Evolutionary conservation across 805 yeast genomes (phyloP), one percentile per base, ranked within the genome.

Genomic region (Metschnikowia matae): DNA sequence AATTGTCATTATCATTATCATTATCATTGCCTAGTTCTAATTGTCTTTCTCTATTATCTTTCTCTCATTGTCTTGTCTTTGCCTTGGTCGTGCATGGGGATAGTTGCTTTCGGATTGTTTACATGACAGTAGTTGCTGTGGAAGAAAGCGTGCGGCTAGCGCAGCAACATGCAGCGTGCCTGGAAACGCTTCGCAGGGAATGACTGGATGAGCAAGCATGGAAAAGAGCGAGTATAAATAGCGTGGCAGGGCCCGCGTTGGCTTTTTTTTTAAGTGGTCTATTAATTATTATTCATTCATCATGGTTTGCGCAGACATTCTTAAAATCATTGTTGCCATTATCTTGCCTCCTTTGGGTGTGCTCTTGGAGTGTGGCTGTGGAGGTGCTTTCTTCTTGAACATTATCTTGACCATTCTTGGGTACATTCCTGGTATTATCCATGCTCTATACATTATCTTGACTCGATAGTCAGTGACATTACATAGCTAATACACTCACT

Each of bases 391-490:
- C 49, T 61, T 47, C 60, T 56, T 87, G 61, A 85, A 86, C 69
- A 68, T 85, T 44, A 60, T 87, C 40, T 76, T 88, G 61, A 83
- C 91, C 20, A 65, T 82, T 54, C 74, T 88, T 51, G 94, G 91
- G 38, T 87, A 83, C 68, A 69, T 87, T 55, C 96, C 96, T 2
- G 95, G 88, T 52, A 76, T 83, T 46, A 62, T 84, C 14, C 89
- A 84, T 59, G 84, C 89, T 4, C 68, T 84, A 45, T 84, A 79
- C 60, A 71, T 84, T 43, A 80, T 82, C 39, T 56, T 69, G 49
- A 65, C 60, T 4, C 51, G 61, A 36, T 58, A 48, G n/a, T 18
- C 39, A 10, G 10, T 26, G 29, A 6, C 11, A 18, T 8, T 42
- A 17, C 23, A 31, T 31, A n/a, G 40, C 34, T 36, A 11, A 40